Conservation (phyloP, 495 filamentous ascomycete species). For the Penicillium antarcticum region DNA sequence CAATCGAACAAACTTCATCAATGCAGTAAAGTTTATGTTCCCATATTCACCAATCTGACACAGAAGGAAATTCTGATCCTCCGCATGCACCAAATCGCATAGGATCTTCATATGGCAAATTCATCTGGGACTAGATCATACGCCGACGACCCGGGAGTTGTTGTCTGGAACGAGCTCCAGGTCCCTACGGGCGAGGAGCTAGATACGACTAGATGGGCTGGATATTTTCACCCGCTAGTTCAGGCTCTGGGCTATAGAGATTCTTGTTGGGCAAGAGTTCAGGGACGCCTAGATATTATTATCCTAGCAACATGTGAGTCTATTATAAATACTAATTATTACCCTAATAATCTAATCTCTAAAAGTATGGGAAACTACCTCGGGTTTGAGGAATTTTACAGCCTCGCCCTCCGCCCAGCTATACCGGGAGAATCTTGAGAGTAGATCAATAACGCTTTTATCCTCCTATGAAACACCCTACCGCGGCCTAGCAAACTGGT, state of each 20-base stretch:
- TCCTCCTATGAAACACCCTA: background rate
- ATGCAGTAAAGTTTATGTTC: too few species aligned
- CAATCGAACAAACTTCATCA: too few species aligned
- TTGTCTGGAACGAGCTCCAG: conserved; percentile 1
- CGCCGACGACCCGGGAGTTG: background rate
- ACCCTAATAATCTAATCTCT: background rate
- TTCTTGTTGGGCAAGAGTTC: conserved; percentile 3
- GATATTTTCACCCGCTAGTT: conserved; percentile 9
- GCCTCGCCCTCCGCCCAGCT: conserved; percentile 10
- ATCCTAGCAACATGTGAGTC: conserved; percentile 9
- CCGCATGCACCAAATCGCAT: too few species aligned
- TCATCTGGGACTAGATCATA: too few species aligned
- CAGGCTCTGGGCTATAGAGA: conserved; percentile 2
- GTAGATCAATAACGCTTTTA: background rate
- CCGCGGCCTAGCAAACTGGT: background rate
- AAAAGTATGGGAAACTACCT: conserved; percentile 4
- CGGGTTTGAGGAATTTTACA: conserved; percentile 1
- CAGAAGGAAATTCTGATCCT: too few species aligned
- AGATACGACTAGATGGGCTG: background rate
- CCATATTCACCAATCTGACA: too few species aligned
- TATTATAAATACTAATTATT: background rate
- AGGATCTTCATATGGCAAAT: too few species aligned
- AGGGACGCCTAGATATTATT: background rate
- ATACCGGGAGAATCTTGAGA: conserved; percentile 6
- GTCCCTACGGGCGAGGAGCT: background rate